phyloP scores from a whole-genome alignment of 441 rosid genomes.

The Gossypium davidsonii region DNA sequence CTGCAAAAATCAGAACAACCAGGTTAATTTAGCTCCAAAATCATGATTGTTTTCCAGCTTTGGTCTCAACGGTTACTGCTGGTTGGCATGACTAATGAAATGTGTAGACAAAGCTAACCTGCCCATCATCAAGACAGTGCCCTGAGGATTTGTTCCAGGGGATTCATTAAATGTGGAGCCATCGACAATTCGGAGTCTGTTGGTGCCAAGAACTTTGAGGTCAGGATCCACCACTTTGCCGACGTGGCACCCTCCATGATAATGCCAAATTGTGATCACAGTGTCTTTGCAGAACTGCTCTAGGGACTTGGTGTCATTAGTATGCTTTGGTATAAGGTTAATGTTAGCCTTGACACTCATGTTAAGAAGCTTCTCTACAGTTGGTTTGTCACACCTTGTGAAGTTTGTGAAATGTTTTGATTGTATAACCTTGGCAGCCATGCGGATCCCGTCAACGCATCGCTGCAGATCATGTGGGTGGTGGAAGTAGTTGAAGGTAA shows the following conservation, averaged over 20 bases:
- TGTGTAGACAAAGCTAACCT: conserved; percentile 38
- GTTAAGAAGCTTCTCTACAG: conserved; percentile 61
- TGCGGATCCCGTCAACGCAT: conserved; percentile 69
- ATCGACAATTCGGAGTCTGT: conserved; percentile 72
- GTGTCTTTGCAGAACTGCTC: conserved; percentile 95
- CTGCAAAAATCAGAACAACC: conserved; percentile 33
- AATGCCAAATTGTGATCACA: conserved; percentile 95
- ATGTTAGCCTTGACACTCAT: conserved; percentile 64
- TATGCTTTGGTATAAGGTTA: conserved; percentile 66
- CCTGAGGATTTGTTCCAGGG: conserved; percentile 97
- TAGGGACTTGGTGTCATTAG: conserved; percentile 72
- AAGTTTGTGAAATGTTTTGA: conserved; percentile 56
- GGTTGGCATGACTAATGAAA: neutral
- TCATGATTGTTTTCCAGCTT: neutral
- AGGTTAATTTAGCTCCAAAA: neutral
- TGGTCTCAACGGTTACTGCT: neutral
- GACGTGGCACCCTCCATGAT: conserved; percentile 90
- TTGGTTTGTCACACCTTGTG: conserved; percentile 43
- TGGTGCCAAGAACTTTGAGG: conserved; percentile 57
- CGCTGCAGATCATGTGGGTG: conserved; percentile 62
- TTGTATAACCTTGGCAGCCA: conserved; percentile 51
- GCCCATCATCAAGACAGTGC: conserved; percentile 93
- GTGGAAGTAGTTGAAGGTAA: conserved; percentile 86
- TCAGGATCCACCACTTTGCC: conserved; percentile 62
- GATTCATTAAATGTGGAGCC: conserved; percentile 72